Evolutionary conservation across 371 early-diverging fungal species (phyloP).

Genomic region (Mortierella sp.): DNA sequence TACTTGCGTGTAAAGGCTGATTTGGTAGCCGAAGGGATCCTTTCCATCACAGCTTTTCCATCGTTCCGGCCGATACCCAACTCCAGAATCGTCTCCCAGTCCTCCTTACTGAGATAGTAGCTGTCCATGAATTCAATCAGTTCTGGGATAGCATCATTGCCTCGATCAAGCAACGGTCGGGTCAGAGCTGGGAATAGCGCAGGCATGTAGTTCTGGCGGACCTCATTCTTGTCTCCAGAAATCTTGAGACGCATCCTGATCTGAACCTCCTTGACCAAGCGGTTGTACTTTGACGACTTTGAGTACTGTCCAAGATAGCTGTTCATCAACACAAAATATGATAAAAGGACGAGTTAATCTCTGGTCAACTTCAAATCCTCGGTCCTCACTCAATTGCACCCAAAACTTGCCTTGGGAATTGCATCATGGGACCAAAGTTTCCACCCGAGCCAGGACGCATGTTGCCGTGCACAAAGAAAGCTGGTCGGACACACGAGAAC

Average conservation of each 20-base stretch:
- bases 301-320: constrained; percentile 97
- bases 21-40: constrained; percentile 82
- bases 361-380: too few relatives aligned
- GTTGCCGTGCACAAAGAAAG: constrained; percentile 80
- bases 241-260: constrained; percentile 84
- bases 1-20: constrained; percentile 87
- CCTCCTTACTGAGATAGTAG: constrained; percentile 92
- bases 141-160: constrained; percentile 74
- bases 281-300: constrained; percentile 78
- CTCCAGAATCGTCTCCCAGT: constrained; percentile 88
- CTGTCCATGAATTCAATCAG: constrained; percentile 90
- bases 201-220: constrained; percentile 89
- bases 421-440: constrained; percentile 45
- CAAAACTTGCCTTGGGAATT: constrained; percentile 33
- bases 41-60: constrained; percentile 64
- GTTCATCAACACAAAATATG: not conserved
- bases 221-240: constrained; percentile 88
- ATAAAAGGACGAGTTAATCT: not conserved
- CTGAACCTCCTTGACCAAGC: constrained; percentile 86
- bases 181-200: constrained; percentile 76
- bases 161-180: constrained; percentile 68
- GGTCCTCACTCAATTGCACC: not conserved
- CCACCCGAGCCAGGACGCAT: constrained; percentile 58
- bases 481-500: constrained; percentile 91
- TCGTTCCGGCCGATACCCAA: constrained; percentile 69